These are phyloP conservation scores for Bipolaris bicolor DNA, from an alignment of 2,329 filamentous ascomycete species.

Conservation along the genomic window DNA sequence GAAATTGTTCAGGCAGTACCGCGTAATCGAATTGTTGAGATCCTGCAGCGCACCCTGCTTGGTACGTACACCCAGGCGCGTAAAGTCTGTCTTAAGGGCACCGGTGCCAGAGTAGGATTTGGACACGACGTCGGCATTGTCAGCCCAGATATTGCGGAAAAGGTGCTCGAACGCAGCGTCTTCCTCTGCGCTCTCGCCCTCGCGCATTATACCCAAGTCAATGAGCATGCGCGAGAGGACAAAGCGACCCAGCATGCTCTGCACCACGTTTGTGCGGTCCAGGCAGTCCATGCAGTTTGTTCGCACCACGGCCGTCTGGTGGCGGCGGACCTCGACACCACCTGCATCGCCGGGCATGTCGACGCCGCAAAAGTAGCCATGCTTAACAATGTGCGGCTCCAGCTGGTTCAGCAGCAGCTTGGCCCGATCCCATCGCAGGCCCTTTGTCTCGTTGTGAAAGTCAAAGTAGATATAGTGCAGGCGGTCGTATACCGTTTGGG, in stretches of 20 bases:
- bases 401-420: conserved; percentile 85
- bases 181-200: conserved; percentile 78
- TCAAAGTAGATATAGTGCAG: conserved; percentile 98
- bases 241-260: conserved; percentile 93
- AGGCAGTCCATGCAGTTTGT: conserved; percentile 99
- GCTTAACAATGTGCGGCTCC: conserved; percentile 73
- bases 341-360: conserved; percentile 80
- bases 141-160: conserved; percentile 97
- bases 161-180: conserved; percentile 84
- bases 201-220: conserved; percentile 78
- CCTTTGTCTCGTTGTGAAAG: conserved; percentile 97
- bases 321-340: conserved; percentile 77
- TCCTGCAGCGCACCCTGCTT: conserved; percentile 85
- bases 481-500: conserved; percentile 73
- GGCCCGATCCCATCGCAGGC: conserved; percentile 89
- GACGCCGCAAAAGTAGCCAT: conserved; percentile 91
- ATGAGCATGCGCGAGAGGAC: conserved; percentile 86
- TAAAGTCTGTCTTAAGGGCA: conserved; percentile 97
- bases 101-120: conserved; percentile 93
- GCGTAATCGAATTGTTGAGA: conserved; percentile 82
- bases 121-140: conserved; percentile 96
- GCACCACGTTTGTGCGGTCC: conserved; percentile 95
- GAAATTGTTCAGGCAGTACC: conserved; percentile 95
- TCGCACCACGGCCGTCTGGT: conserved; percentile 88
- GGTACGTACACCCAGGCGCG: conserved; percentile 88